phyloP scores from a whole-genome alignment of 1,284 basidiomycete species.

The Ustilago nuda region DNA sequence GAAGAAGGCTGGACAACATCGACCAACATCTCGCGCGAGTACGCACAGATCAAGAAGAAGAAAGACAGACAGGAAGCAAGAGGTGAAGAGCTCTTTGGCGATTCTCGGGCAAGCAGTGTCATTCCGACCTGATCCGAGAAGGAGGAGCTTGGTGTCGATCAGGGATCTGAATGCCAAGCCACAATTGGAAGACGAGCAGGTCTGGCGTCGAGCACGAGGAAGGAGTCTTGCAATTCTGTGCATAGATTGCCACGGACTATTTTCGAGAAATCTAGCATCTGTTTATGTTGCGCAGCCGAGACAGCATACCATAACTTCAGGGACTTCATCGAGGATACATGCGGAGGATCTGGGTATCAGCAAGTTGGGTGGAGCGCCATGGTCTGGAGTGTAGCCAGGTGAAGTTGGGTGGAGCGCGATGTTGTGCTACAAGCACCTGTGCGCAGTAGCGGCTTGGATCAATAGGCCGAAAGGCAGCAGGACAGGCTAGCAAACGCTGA shows the following conservation, averaged over 20 bases:
- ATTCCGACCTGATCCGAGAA: constrained; percentile 22
- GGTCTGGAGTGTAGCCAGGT: not conserved
- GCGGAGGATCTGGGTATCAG: constrained; percentile 2
- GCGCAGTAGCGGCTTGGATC: not conserved
- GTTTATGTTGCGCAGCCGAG: constrained; percentile 10
- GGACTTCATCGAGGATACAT: not conserved
- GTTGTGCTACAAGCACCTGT: not conserved
- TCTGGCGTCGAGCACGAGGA: not conserved
- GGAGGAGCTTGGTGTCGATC: not conserved
- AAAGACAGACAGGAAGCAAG: constrained; percentile 54
- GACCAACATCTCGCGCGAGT: constrained; percentile 62
- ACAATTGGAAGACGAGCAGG: constrained; percentile 19
- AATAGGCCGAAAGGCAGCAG: not conserved
- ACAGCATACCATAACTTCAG: not conserved
- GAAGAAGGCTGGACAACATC: constrained; percentile 65
- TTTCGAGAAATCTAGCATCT: constrained; percentile 4
- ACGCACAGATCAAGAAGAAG: constrained; percentile 59
- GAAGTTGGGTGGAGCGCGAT: not conserved
- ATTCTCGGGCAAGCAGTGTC: constrained; percentile 41
- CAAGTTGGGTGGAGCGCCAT: not conserved
- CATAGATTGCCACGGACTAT: not conserved
- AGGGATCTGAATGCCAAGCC: constrained; percentile 11
- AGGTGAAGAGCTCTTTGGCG: constrained; percentile 45
- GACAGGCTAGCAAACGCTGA: not conserved
- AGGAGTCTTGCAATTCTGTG: not conserved